Base-by-base conservation (phyloP, 345 rosid species). In the Brassica nigra region DNA sequence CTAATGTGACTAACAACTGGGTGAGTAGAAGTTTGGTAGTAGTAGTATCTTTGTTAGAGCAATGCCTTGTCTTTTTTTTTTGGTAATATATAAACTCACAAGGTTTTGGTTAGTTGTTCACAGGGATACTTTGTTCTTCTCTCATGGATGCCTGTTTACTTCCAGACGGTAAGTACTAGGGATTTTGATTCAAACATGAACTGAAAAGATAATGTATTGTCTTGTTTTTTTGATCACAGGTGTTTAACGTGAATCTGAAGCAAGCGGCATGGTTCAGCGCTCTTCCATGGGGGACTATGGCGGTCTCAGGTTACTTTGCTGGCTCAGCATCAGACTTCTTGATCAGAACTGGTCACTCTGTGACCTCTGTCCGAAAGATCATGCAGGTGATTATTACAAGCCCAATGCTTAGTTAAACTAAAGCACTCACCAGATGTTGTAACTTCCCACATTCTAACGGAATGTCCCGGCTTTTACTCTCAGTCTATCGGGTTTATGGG, bases 201-300 rank as follows among this genome's bases (percentile, higher is more conserved):
- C 29, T 62, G 20, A 34, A 68, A 27, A 62, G 2, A 33, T 73
- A 39, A 73, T 18, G 0, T 18, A 18, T 18, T 80, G 49, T 36
- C n/a, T 44, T 12, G n/a, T 42, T 39, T 33, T 33, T 33, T 49
- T 18, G 4, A 36, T 33, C 27, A 62, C 49, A 91, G 99, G 96
- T 91, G 71, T 92, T 95, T 76, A 76, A 87, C 79, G 91, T 95
- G 78, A 93, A 95, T 81, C 78, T 95, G 86, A 91, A 90, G 88
- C 93, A 95, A 76, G 99, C 98, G 2, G 99, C 99, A 47, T 95
- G 98, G 98, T 92, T 95, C 74, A 91, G 99, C 63, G 99, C 98
- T 7, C 90, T 92, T 69, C 99, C 99, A 28, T 92, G 99, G 98
- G 98, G 89, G 9, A 86, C 94, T 66, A 95, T 92, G 99, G 98